A percentile compares a stretch with the other conserved stretches of the same genome.
Evolutionary conservation across 148 eudicot species (phyloP).

Genomic region (Vaccinium vitisidaea): DNA sequence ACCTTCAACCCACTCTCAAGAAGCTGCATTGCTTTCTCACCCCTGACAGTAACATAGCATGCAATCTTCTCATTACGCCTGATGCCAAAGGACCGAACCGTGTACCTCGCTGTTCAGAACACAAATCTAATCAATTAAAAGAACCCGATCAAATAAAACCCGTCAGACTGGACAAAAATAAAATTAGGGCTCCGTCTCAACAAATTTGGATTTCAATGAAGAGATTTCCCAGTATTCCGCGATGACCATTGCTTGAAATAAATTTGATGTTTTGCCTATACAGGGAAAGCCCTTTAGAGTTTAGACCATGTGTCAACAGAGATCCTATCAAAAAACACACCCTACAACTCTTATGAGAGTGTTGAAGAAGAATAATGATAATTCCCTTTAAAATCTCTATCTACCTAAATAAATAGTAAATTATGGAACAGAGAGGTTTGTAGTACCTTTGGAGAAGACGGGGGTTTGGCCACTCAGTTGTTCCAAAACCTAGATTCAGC

Average conservation of each 20-base stretch:
- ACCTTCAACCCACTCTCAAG: conserved; percentile 81
- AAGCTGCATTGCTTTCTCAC: conserved; percentile 80
- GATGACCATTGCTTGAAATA: not conserved
- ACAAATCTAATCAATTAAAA: not conserved
- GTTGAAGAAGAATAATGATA: not conserved
- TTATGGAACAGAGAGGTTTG: not conserved
- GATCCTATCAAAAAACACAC: not conserved
- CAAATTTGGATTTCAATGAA: not conserved
- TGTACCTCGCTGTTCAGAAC: conserved; percentile 58
- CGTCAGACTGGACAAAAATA: not conserved
- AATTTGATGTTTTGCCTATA: not conserved
- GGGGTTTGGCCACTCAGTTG: conserved; percentile 83
- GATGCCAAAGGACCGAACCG: conserved; percentile 75
- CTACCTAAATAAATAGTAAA: not conserved
- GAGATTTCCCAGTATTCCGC: not conserved
- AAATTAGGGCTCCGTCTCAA: not conserved
- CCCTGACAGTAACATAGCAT: conserved; percentile 75
- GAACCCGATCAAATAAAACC: not conserved
- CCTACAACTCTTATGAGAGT: not conserved
- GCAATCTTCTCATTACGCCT: conserved; percentile 90
- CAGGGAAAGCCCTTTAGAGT: not conserved
- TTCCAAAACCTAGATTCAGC: conserved; percentile 53
- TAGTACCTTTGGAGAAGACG: conserved; percentile 70
- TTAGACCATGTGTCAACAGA: not conserved
- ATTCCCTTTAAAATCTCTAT: not conserved